Evolutionary conservation across 2,329 filamentous ascomycete genomes (phyloP), one percentile per base, ranked within the genome.

Genomic region (Clarireedia hainanense): DNA sequence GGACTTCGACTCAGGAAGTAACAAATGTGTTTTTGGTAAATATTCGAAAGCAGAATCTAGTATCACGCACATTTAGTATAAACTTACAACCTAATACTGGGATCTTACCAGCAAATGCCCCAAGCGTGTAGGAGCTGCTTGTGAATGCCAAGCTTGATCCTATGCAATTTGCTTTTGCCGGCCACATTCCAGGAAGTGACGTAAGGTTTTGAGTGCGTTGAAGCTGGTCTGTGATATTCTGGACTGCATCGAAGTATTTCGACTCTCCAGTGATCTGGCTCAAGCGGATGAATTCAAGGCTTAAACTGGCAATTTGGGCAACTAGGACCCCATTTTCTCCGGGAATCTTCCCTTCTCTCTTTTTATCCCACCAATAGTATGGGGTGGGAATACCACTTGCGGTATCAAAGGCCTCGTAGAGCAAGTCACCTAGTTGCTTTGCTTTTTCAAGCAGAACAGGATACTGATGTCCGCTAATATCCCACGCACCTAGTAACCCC

Each of bases 361-460:
- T 6, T 10, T 47, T 47, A 9, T 47, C 26, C 40, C 50, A 47
- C 40, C 40, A 52, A 52, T 52, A 52, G 30, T 55, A 50, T n/a
- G 89, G 89, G 64, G 83, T 80, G 0, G 89, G 88, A 10, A 94
- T 74, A n/a, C 89, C 88, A 15, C 78, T 83, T 0, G 83, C 75
- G 0, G 88, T 91, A 63, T 89, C 73, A 64, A 94, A 95, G 2
- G 86, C 85, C 50, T 86, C 84, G 56, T 83, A 86, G 52, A 95
- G 75, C 23, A 80, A 78, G 65, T 91, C 81, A 1, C 85, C 88
- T 3, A 95, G 77, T 4, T 73, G 78, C 60, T 77, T 73, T 1
- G 88, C 82, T 70, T 94, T 87, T 2, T 69, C 65, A 10, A 92
- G 74, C 0, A 94, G 75, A 1, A 71, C 71, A 27, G 76, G 59